These are phyloP conservation scores for Tagetes patula DNA, from an alignment of 129 eudicot species.

Conservation along the genomic window DNA sequence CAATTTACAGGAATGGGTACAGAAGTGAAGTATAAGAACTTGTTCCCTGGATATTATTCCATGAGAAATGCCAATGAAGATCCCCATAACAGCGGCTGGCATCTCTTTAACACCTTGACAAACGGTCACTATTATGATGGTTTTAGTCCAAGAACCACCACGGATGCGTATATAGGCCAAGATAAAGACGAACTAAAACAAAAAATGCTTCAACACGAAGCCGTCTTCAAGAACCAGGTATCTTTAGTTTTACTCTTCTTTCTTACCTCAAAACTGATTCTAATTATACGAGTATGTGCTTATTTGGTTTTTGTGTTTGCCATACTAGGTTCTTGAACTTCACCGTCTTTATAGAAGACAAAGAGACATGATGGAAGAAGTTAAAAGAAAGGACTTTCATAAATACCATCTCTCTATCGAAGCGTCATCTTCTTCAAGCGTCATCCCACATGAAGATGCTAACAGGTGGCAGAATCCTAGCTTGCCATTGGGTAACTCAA, in stretches of 20 bases:
- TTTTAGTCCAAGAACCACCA: slow-evolving; percentile 44
- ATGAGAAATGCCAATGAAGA: slow-evolving; percentile 87
- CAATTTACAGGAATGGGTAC: slow-evolving; percentile 84
- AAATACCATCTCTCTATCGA: slow-evolving; percentile 49
- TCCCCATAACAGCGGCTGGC: slow-evolving; percentile 76
- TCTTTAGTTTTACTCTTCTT: not conserved
- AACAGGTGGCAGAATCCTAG: slow-evolving; percentile 59
- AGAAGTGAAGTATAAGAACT: slow-evolving; percentile 61
- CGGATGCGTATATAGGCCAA: slow-evolving; percentile 50
- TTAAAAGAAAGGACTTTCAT: slow-evolving; percentile 47
- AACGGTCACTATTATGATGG: slow-evolving; percentile 69
- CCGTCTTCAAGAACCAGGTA: slow-evolving; percentile 81
- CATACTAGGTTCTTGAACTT: slow-evolving; percentile 73
- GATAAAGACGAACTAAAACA: slow-evolving; percentile 73
- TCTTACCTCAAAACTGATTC: not conserved
- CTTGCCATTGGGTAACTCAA: slow-evolving; percentile 47
- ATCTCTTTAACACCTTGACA: slow-evolving; percentile 44
- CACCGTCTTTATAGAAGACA: slow-evolving; percentile 91
- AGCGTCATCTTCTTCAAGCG: slow-evolving; percentile 80
- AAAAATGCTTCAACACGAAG: slow-evolving; percentile 92
- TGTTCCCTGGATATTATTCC: slow-evolving; percentile 64
- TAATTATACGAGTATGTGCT: not conserved
- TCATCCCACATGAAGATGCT: slow-evolving; percentile 47
- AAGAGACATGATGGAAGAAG: slow-evolving; percentile 92
- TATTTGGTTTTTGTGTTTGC: slow-evolving; percentile 8